These are phyloP conservation scores for Clonostachys solani DNA, from an alignment of 2,329 filamentous ascomycete genomes.

Conservation along the genomic window DNA sequence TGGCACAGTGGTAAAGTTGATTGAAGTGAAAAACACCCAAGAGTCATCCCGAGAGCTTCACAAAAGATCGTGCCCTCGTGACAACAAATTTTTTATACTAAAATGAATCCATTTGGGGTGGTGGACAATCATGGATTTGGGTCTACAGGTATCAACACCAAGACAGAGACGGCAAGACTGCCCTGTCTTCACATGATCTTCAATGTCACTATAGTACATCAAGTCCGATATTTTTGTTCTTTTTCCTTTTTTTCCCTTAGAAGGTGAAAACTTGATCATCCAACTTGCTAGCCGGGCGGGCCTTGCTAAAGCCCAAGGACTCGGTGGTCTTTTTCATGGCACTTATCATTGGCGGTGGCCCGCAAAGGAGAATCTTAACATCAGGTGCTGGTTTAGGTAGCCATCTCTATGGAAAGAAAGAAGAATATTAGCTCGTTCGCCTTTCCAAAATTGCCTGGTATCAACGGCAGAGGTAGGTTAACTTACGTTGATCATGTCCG, in stretches of 20 bases:
- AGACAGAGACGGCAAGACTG: too few relatives aligned
- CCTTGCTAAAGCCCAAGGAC: constrained; percentile 85
- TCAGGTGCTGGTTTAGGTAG: constrained; percentile 80
- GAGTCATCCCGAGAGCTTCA: too few relatives aligned
- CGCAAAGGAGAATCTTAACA: constrained; percentile 91
- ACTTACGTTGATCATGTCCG: constrained; percentile 86
- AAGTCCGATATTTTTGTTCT: too few relatives aligned
- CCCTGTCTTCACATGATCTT: too few relatives aligned
- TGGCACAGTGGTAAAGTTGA: too few relatives aligned
- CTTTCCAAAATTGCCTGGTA: not conserved
- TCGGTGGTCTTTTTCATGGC: constrained; percentile 96
- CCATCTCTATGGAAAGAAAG: constrained; percentile 49
- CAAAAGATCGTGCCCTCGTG: too few relatives aligned
- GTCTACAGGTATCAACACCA: too few relatives aligned
- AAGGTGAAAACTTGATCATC: constrained; percentile 98
- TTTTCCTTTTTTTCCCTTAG: constrained; percentile 17
- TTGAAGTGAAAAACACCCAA: too few relatives aligned
- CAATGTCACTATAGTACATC: too few relatives aligned
- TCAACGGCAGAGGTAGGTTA: not conserved
- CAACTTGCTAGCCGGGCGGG: constrained; percentile 92
- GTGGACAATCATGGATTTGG: too few relatives aligned
- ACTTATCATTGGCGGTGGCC: constrained; percentile 93
- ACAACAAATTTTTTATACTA: too few relatives aligned
- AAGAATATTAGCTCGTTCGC: not conserved
- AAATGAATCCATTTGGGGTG: too few relatives aligned